Evolutionary conservation across 73 alveolate genomes (phyloP).

Genomic region (Breviolum minutum): DNA sequence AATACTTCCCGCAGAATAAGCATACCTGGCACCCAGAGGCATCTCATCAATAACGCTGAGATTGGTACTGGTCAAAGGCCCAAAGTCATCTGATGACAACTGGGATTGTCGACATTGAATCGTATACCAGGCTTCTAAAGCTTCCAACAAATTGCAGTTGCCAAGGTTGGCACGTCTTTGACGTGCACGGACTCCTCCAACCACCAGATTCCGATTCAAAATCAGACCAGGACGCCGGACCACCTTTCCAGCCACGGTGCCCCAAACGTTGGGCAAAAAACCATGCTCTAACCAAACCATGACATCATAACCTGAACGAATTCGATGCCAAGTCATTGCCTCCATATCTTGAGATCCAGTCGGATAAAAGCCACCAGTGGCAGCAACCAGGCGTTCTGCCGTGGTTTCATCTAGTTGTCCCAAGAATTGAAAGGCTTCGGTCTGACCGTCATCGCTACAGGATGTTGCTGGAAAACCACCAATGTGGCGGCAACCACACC

Average conservation of each 20-base stretch:
- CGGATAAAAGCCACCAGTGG: conserved; percentile 80
- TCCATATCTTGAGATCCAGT: conserved; percentile 69
- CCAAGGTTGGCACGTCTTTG: conserved; percentile 68
- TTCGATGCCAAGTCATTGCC: conserved; percentile 65
- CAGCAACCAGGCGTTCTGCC: conserved; percentile 72
- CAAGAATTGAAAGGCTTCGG: conserved; percentile 60
- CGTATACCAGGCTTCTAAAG: conserved; percentile 48
- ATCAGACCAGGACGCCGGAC: conserved; percentile 58
- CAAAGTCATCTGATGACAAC: not conserved
- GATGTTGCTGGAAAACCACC: conserved; percentile 46
- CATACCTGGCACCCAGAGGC: conserved; percentile 37
- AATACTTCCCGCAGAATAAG: not conserved
- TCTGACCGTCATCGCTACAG: conserved; percentile 67
- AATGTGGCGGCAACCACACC: conserved; percentile 78
- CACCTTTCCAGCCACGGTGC: conserved; percentile 75
- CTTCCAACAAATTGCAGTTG: conserved; percentile 28
- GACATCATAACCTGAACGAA: conserved; percentile 36
- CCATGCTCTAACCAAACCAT: conserved; percentile 80
- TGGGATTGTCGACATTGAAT: conserved; percentile 23
- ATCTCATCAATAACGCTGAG: conserved; percentile 43
- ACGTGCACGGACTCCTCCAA: conserved; percentile 72
- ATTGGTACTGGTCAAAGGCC: conserved; percentile 31
- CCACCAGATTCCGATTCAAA: conserved; percentile 74
- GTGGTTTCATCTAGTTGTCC: conserved; percentile 6
- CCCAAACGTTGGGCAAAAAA: conserved; percentile 67